Base-by-base conservation (phyloP, 1,139 yeast species). In the Suhomyces maxii region DNA sequence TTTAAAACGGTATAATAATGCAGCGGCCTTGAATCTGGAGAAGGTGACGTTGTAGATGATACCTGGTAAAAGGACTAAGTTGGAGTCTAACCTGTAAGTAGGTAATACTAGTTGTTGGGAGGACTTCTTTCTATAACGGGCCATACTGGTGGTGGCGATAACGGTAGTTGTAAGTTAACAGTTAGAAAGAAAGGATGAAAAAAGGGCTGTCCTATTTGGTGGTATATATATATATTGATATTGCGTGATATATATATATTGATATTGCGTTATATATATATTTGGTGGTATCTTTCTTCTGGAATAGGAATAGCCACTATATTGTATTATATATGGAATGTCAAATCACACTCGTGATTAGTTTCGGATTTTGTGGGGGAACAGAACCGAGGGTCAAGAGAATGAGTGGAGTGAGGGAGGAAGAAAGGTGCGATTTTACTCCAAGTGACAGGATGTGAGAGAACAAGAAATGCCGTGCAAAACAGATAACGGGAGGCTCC, bases 1-100 rank as follows among this genome's bases (percentile, higher is more conserved):
- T 46, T 64, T 67, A 57, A 58, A 73, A 36, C 75, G 64, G 36
- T 65, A 69, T 40, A 82, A 62, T 30, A 82, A 61, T 1, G 77
- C 71, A 7, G 79, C 73, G 1, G 83, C 84, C 46, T 75, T 73
- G 51, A 69, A 67, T 43, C 77, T 65, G 34, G 76, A 65, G 47
- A 82, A 77, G 1, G 81, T 70, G 12, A 82, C 80, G 50, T 80
- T 76, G 60, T 83, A 83, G 28, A 81, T 71, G 41, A 82, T 76
- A 0, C 87, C 87, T 1, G 89, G 88, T 11, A 83, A 59, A 34
- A 82, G 68, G 11, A 83, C 80, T 48, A 82, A 61, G 53, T 69
- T 72, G 38, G 77, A 71, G 56, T 73, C 79, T 35, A 73, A 62
- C 44, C 65, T 66, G 56, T 74, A 74, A 32, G 71, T 66, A 33